Base-by-base conservation (phyloP, 129 eudicot genomes). In the Pittosporum tobira region DNA sequence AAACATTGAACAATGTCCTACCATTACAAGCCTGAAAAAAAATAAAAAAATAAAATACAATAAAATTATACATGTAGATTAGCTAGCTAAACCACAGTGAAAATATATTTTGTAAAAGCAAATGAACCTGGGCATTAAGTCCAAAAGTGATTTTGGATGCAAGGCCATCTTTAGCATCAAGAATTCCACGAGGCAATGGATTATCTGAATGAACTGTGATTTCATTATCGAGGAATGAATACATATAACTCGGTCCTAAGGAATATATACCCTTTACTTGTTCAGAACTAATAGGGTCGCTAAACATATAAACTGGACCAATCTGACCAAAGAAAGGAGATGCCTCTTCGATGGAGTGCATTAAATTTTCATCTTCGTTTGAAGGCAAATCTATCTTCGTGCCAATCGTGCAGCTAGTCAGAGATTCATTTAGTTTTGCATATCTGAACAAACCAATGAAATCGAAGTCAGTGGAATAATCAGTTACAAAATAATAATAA, bases 231-330 rank as follows among this genome's bases (percentile, higher is more conserved):
- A 87, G 93, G 73, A 93, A 93, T 18, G 89, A 78, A 72, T 87
- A 86, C 99, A 87, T 93, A 68, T 93, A 93, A 74, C 82, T 93
- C 45, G 99, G 99, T 44, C 99, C 99, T 73, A 93, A 62, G 50
- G 71, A 75, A 77, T 66, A 74, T 67, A 93, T 84, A 61, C 96
- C 99, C 64, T 66, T 79, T 62, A 87, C 96, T 73, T 81, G 94
- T 67, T 93, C 99, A 63, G 91, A 67, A 74, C 88, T 72, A 69
- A 93, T 75, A 69, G 83, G 84, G 59, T 93, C 99, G 50, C 66
- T 75, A 57, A 93, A 93, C 67, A 87, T 70, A 76, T 93, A 93
- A 24, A 88, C 72, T 6, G 99, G 99, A 19, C 99, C 99, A 18
- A 93, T 79, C 63, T 93, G 99, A 72, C 99, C 99, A 50, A 64